Base-by-base conservation (phyloP, 2,329 filamentous ascomycete species). In the Claviceps quebecensis region DNA sequence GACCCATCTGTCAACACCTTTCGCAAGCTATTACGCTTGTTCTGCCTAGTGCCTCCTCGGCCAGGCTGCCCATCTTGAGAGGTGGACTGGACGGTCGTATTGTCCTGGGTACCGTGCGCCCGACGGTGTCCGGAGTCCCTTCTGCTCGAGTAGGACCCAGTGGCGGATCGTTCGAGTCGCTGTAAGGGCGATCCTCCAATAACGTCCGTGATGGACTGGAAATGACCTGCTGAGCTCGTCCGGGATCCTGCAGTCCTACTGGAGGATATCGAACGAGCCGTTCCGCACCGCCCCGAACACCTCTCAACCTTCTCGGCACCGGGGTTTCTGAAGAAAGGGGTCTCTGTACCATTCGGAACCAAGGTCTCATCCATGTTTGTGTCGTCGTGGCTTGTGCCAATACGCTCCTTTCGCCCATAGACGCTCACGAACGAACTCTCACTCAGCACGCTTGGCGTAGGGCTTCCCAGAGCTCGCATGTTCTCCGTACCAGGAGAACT, bases 401-500 rank as follows among this genome's bases (percentile, higher is more conserved):
- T 50, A 7, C 55, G 58, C 54, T 69, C 64, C 45, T 46, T 54
- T 6, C 47, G 47, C 3, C 80, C 81, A 51, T 85, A 85, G 0
- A 85, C 69, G 57, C 81, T 84, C 22, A 76, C 57, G 57, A 85
- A 84, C 0, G 81, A 84, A 60, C 80, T 84, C 62, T 84, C 80
- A 56, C 81, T 84, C 55, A 85, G 64, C 13, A 84, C 70, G 56
- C 81, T 84, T 48, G 84, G 65, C 37, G 73, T 76, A 3, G 81
- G 81, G 56, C 80, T 85, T 29, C 69, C 69, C 53, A 77, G 59
- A 44, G 68, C 69, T 29, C 60, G 67, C 62, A 48, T 57, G 23
- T 68, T 65, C 14, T 63, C 61, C 2, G 61, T 58, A 34, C 69
- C 71, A 5, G 59, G 62, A 22, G 64, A 65, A 6, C 65, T 65